These are phyloP conservation scores for Cercophora sp. DNA, from an alignment of 495 filamentous ascomycete genomes.

Conservation along the genomic window DNA sequence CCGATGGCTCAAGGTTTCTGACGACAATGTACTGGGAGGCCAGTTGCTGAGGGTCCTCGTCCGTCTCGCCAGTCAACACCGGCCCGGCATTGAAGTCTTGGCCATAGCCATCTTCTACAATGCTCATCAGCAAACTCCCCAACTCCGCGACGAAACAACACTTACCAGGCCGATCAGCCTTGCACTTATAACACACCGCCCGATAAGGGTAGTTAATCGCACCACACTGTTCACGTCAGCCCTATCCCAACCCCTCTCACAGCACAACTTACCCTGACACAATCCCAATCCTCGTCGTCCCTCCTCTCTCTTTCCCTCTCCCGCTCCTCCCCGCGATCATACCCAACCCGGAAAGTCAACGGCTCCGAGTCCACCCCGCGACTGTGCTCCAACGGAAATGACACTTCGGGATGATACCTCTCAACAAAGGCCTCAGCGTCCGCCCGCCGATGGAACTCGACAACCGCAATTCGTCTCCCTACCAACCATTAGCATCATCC, in stretches of 20 bases:
- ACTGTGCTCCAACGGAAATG: conserved; percentile 31
- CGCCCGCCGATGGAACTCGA: conserved; percentile 36
- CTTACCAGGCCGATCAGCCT: conserved; percentile 65
- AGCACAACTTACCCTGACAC: conserved; percentile 51
- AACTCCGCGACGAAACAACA: conserved; percentile 3
- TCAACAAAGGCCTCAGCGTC: conserved; percentile 65
- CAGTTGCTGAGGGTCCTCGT: conserved; percentile 67
- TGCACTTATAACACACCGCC: conserved; percentile 69
- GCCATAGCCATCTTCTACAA: conserved; percentile 23
- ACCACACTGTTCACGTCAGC: conserved; percentile 52
- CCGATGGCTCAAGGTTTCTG: conserved; percentile 66
- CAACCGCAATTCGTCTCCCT: conserved; percentile 34
- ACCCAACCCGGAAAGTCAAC: conserved; percentile 55
- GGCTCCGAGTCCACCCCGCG: conserved; percentile 41
- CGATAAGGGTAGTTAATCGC: conserved; percentile 69
- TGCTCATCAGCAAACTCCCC: conserved; percentile 3
- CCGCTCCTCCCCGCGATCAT: conserved; percentile 57
- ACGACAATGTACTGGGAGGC: conserved; percentile 81
- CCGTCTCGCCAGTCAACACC: conserved; percentile 67
- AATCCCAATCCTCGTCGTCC: conserved; percentile 73
- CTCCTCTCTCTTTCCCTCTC: conserved; percentile 38
- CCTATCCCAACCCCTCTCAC: neutral
- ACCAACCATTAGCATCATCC: neutral
- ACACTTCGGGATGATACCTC: conserved; percentile 58
- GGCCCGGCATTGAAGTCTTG: conserved; percentile 22